Evolutionary conservation across 768 basidiomycete species (phyloP), one percentile per base, ranked within the genome.

Genomic region (Boletus vermiculosoides): DNA sequence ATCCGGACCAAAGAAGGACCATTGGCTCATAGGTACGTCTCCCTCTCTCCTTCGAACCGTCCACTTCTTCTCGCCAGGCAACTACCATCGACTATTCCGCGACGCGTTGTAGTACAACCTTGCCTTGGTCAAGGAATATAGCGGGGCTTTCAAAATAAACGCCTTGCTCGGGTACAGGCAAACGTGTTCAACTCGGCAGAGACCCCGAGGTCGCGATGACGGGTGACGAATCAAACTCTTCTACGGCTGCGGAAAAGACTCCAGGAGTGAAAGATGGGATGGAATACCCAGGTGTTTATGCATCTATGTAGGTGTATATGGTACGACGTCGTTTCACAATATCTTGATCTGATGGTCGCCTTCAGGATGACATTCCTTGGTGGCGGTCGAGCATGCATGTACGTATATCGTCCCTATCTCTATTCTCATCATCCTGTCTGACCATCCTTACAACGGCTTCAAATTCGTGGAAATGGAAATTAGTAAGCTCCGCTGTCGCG

Each of bases 391-490:
- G 78, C 82, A 11, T 83, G 83, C 69, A 75, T 83, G 83, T 81
- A 39, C 28, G 68, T 63, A 36, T 3, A 45, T 46, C 13, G 37
- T 28, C 45, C 41, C 34, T 23, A 31, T 28, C 23, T 37, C 28
- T 45, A 18, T 44, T 50, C 5, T 36, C 9, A 15, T 39, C 25
- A 11, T 23, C 15, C 12, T n/a, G 40, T 44, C 54, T 54, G 49
- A 62, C 20, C 13, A 45, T 34, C n/a, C 16, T 50, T 55, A 34
- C 45, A 74, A 71, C 41, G 74, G 83, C 15, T 83, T 81, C 64
- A 80, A 76, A 63, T 83, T 83, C 59, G 80, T 83, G 5, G 74
- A 80, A 65, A 70, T 81, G 55, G 82, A 84, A 66, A 82, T 83
- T 65, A 84, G 82, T 83, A 62, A 59, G 80, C 54, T 22, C 39